Evolutionary conservation across 257 asterid species (phyloP), one percentile per base, ranked within the genome.

Genomic region (Euphrasia confusa): DNA sequence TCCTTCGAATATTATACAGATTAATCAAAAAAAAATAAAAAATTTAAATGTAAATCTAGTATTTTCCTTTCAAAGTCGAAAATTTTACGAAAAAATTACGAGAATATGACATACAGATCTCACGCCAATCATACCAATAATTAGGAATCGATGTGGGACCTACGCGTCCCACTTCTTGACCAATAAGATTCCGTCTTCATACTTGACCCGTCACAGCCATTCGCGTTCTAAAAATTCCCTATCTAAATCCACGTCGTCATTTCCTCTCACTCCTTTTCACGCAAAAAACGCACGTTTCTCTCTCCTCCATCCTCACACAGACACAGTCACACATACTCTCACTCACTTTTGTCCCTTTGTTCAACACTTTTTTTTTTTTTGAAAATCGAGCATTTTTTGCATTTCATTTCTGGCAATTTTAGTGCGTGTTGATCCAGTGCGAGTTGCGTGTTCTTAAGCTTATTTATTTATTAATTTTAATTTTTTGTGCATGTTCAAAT

Each of bases 251-350:
- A 64, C 63, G 73, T 72, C 82, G 49, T 21, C 24, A 21, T 21
- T 37, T 60, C 65, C 54, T 72, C 77, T 73, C 89, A 58, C 88
- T 56, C 60, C 86, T 80, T 83, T 83, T 83, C 78, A 83, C 82
- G 82, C 84, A 77, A 71, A 65, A 61, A 65, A 62, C 79, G 81
- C 86, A 80, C 76, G 74, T 77, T 73, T 78, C 89, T 80, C 82
- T 76, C 86, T 70, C 79, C 74, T 63, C 74, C 10, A 37, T 56
- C 32, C 64, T 10, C 61, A 55, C 72, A 7, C 30, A 44, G 61
- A n/a, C 61, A 32, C 30, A 44, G 61, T 13, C 60, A 64, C 77
- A 64, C 63, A n/a, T n/a, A 1, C 61, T 30, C 77, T 26, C 85
- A 54, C 72, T 59, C 44, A 73, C 72, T 66, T 70, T 78, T 74